Evolutionary conservation across 2,329 filamentous ascomycete species (phyloP).

Genomic region (Talaromyces sp.): DNA sequence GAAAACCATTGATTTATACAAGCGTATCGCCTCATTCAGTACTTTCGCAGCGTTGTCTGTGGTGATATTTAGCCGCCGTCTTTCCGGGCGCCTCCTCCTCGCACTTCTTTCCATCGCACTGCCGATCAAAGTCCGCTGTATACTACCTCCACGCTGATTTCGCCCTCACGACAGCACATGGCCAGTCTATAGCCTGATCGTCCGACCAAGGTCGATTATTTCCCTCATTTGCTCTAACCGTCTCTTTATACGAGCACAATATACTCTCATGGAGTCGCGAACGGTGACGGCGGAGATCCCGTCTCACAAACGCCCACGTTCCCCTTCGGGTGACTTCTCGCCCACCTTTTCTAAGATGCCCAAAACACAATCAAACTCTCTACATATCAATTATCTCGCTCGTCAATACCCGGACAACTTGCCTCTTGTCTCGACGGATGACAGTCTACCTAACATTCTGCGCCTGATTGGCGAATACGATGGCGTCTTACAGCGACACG

Average conservation of each 20-base stretch:
- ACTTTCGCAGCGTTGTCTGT: slow-evolving; percentile 22
- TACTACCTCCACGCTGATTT: background rate
- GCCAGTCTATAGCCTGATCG: background rate
- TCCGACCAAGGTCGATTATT: slow-evolving; percentile 6
- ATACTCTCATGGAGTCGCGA: slow-evolving; percentile 33
- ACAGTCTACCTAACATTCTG: slow-evolving; percentile 71
- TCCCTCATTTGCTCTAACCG: background rate
- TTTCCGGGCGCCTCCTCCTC: slow-evolving; percentile 21
- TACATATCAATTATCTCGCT: slow-evolving; percentile 67
- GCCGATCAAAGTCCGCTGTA: background rate
- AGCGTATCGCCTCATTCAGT: background rate
- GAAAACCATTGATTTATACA: background rate
- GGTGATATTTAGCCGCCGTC: slow-evolving; percentile 17
- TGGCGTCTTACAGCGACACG: slow-evolving; percentile 77
- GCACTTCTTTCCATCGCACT: slow-evolving; percentile 6
- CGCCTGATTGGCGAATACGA: slow-evolving; percentile 75
- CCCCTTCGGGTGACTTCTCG: slow-evolving; percentile 41
- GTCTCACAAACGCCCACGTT: slow-evolving; percentile 46
- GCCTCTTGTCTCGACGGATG: slow-evolving; percentile 61
- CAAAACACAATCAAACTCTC: slow-evolving; percentile 56
- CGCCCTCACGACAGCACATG: slow-evolving; percentile 1
- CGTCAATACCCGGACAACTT: slow-evolving; percentile 61
- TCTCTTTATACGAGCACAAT: background rate
- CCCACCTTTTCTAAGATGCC: slow-evolving; percentile 48
- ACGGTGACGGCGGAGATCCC: slow-evolving; percentile 33